Conservation (phyloP, 306 rosid species). For the Castanea crenata region DNA sequence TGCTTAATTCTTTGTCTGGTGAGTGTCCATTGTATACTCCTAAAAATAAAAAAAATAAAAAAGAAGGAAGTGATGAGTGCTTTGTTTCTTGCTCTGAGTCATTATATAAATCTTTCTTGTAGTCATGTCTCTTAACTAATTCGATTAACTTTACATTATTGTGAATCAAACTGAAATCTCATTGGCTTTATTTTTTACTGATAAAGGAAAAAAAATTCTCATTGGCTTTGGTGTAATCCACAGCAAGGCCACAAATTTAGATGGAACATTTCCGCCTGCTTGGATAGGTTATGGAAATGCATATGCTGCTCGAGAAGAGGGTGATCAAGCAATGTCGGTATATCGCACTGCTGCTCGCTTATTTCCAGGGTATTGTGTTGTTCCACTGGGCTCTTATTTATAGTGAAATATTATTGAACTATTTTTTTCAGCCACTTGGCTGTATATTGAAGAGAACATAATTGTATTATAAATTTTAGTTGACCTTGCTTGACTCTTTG, state of each 20-base stretch:
- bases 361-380: conserved; percentile 76
- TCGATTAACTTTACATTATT: background rate
- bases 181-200: background rate
- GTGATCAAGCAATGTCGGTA: conserved; percentile 98
- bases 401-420: background rate
- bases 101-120: background rate
- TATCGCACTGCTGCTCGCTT: conserved; percentile 98
- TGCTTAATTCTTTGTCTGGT: too few species aligned
- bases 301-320: conserved; percentile 93
- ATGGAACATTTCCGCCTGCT: conserved; percentile 90
- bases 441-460: background rate
- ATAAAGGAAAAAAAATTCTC: conserved; percentile 14
- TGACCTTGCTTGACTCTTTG: background rate
- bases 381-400: background rate
- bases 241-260: conserved; percentile 95
- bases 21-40: too few species aligned
- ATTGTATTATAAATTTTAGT: background rate
- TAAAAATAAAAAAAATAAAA: background rate
- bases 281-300: conserved; percentile 98
- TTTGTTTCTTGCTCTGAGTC: background rate
- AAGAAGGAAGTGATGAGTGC: background rate
- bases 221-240: conserved; percentile 22
- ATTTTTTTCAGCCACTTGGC: background rate
- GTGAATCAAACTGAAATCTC: background rate
- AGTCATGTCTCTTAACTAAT: background rate